These are phyloP conservation scores for Gracilaria caudata DNA, from an alignment of 23 red algal genomes.

Conservation along the genomic window DNA sequence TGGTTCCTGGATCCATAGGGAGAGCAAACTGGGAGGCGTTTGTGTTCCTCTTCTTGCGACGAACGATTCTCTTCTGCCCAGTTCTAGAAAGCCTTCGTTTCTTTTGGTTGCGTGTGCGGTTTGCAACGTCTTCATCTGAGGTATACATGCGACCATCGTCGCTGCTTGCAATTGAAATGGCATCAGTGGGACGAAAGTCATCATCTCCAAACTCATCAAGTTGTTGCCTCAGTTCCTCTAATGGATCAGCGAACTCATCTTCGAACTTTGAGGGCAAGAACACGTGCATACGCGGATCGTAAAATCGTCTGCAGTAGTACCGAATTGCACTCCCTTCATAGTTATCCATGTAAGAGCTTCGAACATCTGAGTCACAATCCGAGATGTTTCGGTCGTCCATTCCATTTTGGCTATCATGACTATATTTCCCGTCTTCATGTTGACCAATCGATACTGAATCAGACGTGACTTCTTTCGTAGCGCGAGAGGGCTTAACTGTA, in stretches of 20 bases:
- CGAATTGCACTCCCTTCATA: constrained; percentile 45
- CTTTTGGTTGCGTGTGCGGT: not conserved
- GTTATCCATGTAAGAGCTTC: constrained; percentile 46
- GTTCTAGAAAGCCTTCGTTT: constrained; percentile 1
- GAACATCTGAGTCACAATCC: not conserved
- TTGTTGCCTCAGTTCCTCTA: constrained; percentile 20
- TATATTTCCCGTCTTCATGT: not conserved
- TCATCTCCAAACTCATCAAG: constrained; percentile 19
- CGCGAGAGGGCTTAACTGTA: not conserved
- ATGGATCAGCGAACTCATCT: constrained; percentile 37
- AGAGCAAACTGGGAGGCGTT: constrained; percentile 49
- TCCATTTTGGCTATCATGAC: not conserved
- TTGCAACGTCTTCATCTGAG: constrained; percentile 1
- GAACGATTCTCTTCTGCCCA: not conserved
- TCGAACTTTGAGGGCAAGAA: constrained; percentile 32
- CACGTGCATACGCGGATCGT: constrained; percentile 46
- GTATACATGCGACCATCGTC: not conserved
- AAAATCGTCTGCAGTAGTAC: constrained; percentile 54
- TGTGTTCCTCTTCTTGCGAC: constrained; percentile 8
- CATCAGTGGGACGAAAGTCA: not conserved
- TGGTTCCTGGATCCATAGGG: constrained; percentile 26
- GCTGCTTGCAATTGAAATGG: not conserved
- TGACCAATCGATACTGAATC: not conserved
- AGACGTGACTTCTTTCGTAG: not conserved
- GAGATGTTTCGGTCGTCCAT: not conserved